Conservation (phyloP, 2,329 filamentous ascomycete genomes). For the Fonsecaea pugnacius region DNA sequence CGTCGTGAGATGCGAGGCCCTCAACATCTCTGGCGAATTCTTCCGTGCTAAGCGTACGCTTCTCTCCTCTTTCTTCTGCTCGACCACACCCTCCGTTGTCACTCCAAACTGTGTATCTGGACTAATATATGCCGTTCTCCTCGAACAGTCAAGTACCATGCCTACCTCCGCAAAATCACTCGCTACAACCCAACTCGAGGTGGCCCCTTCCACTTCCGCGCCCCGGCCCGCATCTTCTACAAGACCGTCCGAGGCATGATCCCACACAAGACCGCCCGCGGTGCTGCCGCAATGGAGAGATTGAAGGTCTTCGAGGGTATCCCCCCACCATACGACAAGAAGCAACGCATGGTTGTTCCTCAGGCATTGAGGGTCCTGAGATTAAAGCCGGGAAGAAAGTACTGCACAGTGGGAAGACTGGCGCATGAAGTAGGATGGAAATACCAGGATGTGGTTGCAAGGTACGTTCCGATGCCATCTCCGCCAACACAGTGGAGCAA, state of each 20-base stretch:
- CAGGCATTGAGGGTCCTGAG: conserved; percentile 96
- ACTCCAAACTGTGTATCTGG: not conserved
- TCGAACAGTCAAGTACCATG: conserved; percentile 95
- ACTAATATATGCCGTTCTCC: conserved; percentile 33
- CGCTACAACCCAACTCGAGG: conserved; percentile 99
- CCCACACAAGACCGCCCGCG: conserved; percentile 99
- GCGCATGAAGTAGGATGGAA: conserved; percentile 99
- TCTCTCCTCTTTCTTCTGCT: conserved; percentile 32
- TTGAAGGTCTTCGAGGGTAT: conserved; percentile 99
- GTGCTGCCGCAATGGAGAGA: conserved; percentile 93
- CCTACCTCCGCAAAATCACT: conserved; percentile 99
- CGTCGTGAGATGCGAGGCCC: conserved; percentile 95
- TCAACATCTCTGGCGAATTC: conserved; percentile 99
- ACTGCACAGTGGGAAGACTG: conserved; percentile 97
- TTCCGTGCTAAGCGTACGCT: conserved; percentile 97
- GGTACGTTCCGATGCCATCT: conserved; percentile 64
- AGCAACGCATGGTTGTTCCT: conserved; percentile 99
- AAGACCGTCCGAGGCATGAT: conserved; percentile 99
- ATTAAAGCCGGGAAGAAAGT: conserved; percentile 99
- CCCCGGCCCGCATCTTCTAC: conserved; percentile 99
- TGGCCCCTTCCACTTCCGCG: conserved; percentile 99
- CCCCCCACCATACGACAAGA: conserved; percentile 98
- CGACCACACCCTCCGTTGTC: not conserved
- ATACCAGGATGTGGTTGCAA: conserved; percentile 98
- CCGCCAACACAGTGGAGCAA: conserved; percentile 2